Evolutionary conservation across 2,329 filamentous ascomycete genomes (phyloP).

Genomic region (Fusarium torreyae): DNA sequence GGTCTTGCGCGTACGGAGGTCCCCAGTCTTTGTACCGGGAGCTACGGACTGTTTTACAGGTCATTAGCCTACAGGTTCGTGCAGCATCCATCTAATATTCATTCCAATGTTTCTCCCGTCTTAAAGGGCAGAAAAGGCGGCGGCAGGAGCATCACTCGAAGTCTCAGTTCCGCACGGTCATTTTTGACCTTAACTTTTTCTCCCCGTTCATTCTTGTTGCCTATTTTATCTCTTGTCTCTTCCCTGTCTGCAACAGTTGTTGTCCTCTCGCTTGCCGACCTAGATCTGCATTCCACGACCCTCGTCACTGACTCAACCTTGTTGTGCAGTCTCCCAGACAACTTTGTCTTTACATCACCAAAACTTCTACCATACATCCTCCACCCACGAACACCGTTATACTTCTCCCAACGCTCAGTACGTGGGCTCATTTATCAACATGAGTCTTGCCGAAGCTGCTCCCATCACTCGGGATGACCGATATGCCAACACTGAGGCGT

Average conservation of each 20-base stretch:
- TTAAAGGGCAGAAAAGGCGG: conserved; percentile 37
- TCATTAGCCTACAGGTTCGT: conserved; percentile 42
- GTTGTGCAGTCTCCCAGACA: conserved; percentile 26
- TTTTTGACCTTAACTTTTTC: conserved; percentile 27
- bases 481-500: conserved; percentile 37
- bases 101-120: conserved; percentile 47
- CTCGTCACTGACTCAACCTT: conserved; percentile 36
- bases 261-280: conserved; percentile 36
- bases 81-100: conserved; percentile 47
- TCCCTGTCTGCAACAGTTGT: conserved; percentile 6
- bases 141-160: conserved; percentile 15
- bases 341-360: conserved; percentile 15
- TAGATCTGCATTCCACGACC: conserved; percentile 35
- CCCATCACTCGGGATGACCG: conserved; percentile 38
- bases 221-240: conserved; percentile 10
- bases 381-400: conserved; percentile 1
- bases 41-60: conserved; percentile 47
- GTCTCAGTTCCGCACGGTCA: conserved; percentile 44
- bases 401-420: conserved; percentile 4
- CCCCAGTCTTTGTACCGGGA: conserved; percentile 44
- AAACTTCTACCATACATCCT: conserved; percentile 1
- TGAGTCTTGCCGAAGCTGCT: conserved; percentile 53
- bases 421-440: conserved; percentile 32
- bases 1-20: conserved; percentile 44
- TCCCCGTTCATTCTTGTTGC: background rate